Conservation (phyloP, 495 filamentous ascomycete species). For the Talaromyces liani region DNA sequence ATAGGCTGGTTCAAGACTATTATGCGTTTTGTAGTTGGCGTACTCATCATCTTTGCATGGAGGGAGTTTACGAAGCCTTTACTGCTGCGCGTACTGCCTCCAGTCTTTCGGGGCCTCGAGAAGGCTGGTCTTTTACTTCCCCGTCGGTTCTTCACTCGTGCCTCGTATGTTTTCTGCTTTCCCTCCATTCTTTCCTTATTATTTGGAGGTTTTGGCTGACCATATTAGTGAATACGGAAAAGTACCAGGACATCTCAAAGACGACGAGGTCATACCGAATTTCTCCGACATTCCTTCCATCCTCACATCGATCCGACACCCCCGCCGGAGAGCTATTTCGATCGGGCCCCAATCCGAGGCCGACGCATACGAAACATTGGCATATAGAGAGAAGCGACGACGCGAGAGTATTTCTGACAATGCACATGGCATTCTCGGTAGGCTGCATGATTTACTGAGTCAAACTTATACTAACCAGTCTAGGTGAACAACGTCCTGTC, state of each 20-base stretch:
- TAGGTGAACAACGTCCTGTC: neutral
- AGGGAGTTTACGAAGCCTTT: conserved; percentile 79
- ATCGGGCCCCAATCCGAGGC: conserved; percentile 92
- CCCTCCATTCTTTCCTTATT: neutral
- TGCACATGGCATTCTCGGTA: neutral
- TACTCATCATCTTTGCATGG: conserved; percentile 81
- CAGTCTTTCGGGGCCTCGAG: conserved; percentile 81
- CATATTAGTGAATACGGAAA: conserved; percentile 65
- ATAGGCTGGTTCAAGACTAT: conserved; percentile 54
- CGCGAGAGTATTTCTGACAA: conserved; percentile 57
- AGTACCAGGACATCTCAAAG: conserved; percentile 67
- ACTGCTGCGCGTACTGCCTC: conserved; percentile 68
- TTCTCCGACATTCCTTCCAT: conserved; percentile 76
- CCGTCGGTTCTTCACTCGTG: conserved; percentile 80
- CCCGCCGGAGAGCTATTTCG: conserved; percentile 72
- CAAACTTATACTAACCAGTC: neutral
- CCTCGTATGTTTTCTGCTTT: conserved; percentile 50
- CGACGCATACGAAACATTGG: conserved; percentile 91
- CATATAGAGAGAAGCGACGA: conserved; percentile 78
- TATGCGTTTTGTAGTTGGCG: conserved; percentile 66
- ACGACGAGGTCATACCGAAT: conserved; percentile 80
- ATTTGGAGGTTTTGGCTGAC: neutral
- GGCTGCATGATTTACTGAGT: neutral
- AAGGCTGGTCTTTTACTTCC: conserved; percentile 69
- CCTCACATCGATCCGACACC: conserved; percentile 71